Base-by-base conservation (phyloP, 2,329 filamentous ascomycete species). In the Venturia carpophila region DNA sequence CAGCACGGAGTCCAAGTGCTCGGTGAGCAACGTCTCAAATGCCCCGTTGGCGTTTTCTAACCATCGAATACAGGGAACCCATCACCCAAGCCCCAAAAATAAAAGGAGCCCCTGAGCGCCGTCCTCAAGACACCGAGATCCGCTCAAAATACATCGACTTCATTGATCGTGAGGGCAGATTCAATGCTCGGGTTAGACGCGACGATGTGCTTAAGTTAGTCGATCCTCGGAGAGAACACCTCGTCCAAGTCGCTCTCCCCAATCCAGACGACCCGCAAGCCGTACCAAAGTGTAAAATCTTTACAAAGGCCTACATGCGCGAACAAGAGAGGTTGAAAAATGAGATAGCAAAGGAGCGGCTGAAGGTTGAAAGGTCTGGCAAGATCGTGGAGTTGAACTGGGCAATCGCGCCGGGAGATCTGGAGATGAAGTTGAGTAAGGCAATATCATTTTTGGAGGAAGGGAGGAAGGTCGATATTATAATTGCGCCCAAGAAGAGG, bases 391-490 rank as follows among this genome's bases (percentile, higher is more conserved):
- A 65, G 34, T 61, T 65, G 24, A 49, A 39, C 13, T 65, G 64
- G 64, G 52, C 41, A 24, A 65, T 65, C 62, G 64, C 45, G 41
- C 37, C 37, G 10, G 64, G 24, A 43, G 64, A 65, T 62, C 15
- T 65, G 43, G 55, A 65, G 15, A 49, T 65, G 55, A 60, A 62
- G 37, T 34, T 43, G 34, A 65, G 41, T 9, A 39, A 65, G 64
- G 30, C 43, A 30, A 19, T 13, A 5, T 37, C 37, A 56, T 65
- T 65, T 52, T 42, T 65, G 42, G 42, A 65, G 56, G 64, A 65
- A 42, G 64, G 64, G n/a, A 60, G 64, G 64, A 61, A 62, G 30
- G 64, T 65, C 17, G 64, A 65, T 37, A 41, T 65, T 13, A 24
- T 43, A 9, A 60, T 65, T 37, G 34, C 43, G 56, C 39, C 43